These are phyloP conservation scores for Diatrype stigma DNA, from an alignment of 2,329 filamentous ascomycete genomes.

Conservation along the genomic window DNA sequence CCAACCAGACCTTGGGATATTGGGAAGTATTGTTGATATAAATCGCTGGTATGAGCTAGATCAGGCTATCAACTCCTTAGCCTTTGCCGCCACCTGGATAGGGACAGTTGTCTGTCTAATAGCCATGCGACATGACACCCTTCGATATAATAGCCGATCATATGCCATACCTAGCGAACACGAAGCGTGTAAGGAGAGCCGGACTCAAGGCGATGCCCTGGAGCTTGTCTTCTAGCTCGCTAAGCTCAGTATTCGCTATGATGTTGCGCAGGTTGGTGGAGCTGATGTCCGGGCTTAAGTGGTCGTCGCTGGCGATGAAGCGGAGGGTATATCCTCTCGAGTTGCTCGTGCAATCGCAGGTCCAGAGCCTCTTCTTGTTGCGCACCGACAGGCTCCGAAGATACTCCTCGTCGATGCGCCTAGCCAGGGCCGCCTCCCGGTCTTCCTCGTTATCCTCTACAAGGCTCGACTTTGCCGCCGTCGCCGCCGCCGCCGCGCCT, in stretches of 20 bases:
- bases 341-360: not conserved
- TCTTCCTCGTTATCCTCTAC: too few relatives aligned
- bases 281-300: slow-evolving; percentile 10
- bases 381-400: not conserved
- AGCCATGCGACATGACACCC: too few relatives aligned
- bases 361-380: not conserved
- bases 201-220: slow-evolving; percentile 10
- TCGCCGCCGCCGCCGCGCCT: too few relatives aligned
- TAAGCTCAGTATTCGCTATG: not conserved
- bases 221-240: slow-evolving; percentile 6
- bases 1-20: too few relatives aligned
- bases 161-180: not conserved
- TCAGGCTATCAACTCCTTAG: too few relatives aligned
- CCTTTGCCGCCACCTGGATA: too few relatives aligned
- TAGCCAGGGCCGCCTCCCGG: not conserved
- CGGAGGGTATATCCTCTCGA: not conserved
- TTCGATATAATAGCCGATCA: too few relatives aligned
- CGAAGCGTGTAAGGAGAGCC: slow-evolving; percentile 5
- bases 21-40: too few relatives aligned
- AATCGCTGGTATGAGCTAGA: too few relatives aligned
- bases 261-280: slow-evolving; percentile 10
- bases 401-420: not conserved
- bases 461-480: not conserved
- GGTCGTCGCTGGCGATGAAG: slow-evolving; percentile 9
- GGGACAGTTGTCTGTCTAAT: too few relatives aligned